Conservation (phyloP, 202 grass and related monocot genomes). For the Eragrostis tef region DNA sequence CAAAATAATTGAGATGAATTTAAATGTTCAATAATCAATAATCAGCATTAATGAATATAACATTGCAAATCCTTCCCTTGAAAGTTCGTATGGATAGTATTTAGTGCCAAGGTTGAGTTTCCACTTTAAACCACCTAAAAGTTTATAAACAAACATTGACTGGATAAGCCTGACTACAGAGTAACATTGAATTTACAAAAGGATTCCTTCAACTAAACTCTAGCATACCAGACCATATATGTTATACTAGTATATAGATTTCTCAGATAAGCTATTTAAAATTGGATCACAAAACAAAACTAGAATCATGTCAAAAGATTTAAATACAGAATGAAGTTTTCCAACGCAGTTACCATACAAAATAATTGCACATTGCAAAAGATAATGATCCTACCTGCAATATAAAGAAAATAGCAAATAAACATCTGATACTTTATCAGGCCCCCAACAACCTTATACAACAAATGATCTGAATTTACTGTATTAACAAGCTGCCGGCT, state of each 20-base stretch:
- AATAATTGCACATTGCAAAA: conserved; percentile 36
- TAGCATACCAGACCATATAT: no score
- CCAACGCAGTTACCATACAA: conserved; percentile 13
- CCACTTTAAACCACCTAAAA: conserved; percentile 19
- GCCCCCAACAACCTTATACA: conserved; percentile 76
- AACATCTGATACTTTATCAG: conserved; percentile 99
- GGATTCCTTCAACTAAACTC: background rate
- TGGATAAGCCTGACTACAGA: no score
- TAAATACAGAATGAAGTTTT: conserved; percentile 24
- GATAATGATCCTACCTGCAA: conserved; percentile 69
- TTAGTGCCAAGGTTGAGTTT: background rate
- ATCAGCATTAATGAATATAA: conserved; percentile 11
- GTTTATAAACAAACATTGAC: background rate
- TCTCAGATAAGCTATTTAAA: background rate
- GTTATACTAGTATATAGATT: background rate
- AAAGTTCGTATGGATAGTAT: conserved; percentile 7
- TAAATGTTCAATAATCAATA: conserved; percentile 8
- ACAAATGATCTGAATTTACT: conserved; percentile 86
- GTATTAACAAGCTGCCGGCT: conserved; percentile 93
- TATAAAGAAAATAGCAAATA: conserved; percentile 99
- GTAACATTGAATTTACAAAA: conserved; percentile 6
- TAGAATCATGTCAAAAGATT: background rate
- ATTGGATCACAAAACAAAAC: background rate
- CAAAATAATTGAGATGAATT: conserved; percentile 27
- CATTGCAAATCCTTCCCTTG: background rate